These are phyloP conservation scores for Aristolochia contorta DNA, from an alignment of 164 flowering plant genomes.

Conservation along the genomic window DNA sequence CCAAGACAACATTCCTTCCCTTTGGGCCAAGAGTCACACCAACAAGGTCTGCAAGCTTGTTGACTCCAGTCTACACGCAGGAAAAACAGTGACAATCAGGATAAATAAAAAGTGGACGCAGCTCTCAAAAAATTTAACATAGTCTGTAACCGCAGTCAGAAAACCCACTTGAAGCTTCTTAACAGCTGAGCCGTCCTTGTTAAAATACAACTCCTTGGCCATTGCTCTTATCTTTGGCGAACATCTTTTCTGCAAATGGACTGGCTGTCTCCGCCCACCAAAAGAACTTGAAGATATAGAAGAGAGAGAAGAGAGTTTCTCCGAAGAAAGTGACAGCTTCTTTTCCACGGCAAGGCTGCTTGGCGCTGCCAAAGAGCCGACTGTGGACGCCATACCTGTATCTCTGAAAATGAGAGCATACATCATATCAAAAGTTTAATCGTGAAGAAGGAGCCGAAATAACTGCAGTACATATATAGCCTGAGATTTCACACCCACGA, in stretches of 20 bases:
- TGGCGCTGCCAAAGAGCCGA: constrained; percentile 54
- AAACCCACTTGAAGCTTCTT: constrained; percentile 75
- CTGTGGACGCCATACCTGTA: constrained; percentile 54
- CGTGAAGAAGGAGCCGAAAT: too few species aligned
- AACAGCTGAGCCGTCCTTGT: constrained; percentile 85
- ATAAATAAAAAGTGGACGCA: not conserved
- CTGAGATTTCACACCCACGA: too few species aligned
- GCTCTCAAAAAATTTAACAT: not conserved
- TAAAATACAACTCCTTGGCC: constrained; percentile 91
- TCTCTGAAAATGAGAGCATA: constrained; percentile 1
- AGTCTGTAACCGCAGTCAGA: not conserved
- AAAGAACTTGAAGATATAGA: constrained; percentile 46
- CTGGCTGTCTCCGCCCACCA: constrained; percentile 29
- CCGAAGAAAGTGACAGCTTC: constrained; percentile 29
- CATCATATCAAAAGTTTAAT: not conserved
- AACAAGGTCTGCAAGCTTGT: constrained; percentile 96
- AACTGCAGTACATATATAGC: too few species aligned
- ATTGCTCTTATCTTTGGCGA: constrained; percentile 45
- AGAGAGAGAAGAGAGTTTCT: constrained; percentile 46
- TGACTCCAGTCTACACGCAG: constrained; percentile 63
- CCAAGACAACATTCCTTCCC: constrained; percentile 94
- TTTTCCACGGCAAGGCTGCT: constrained; percentile 27
- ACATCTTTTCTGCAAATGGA: constrained; percentile 23
- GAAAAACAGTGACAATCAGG: not conserved
- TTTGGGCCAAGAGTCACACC: constrained; percentile 99